Conservation (phyloP, 1,139 yeast species). For the Pichia sp. region DNA sequence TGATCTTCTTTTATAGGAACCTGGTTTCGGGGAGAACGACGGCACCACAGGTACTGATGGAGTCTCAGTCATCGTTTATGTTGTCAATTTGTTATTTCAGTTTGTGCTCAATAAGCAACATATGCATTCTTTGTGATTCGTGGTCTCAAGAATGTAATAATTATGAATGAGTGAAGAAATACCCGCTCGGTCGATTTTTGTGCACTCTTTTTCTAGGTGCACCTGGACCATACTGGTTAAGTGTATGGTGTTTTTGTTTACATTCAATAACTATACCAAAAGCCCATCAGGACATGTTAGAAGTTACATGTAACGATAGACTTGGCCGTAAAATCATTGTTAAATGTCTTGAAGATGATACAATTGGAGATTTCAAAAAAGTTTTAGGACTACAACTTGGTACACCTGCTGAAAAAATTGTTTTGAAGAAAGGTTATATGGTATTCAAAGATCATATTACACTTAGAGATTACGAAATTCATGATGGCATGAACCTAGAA, state of each 20-base stretch:
- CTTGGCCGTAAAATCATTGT: conserved; percentile 84
- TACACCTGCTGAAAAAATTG: conserved; percentile 58
- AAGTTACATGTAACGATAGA: conserved; percentile 49
- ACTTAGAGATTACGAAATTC: conserved; percentile 87
- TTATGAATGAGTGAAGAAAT: no score
- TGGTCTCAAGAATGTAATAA: no score
- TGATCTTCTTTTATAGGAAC: conserved; percentile 13
- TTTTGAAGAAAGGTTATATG: conserved; percentile 70
- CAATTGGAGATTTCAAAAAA: conserved; percentile 88
- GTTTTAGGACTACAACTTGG: conserved; percentile 79
- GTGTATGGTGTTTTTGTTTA: no score
- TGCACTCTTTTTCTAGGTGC: not conserved
- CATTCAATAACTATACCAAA: no score
- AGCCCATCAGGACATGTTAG: no score
- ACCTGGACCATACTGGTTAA: not conserved
- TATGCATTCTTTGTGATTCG: no score
- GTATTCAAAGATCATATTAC: conserved; percentile 84
- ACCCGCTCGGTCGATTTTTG: no score
- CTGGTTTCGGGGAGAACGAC: conserved; percentile 3
- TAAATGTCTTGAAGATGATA: conserved; percentile 76
- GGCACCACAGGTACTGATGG: conserved; percentile 1
- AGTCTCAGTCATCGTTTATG: conserved; percentile 1
- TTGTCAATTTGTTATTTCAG: no score
- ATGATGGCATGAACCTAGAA: conserved; percentile 82
- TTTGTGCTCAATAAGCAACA: no score